These are phyloP conservation scores for Carex kokanica DNA, from an alignment of 176 grass and related monocot genomes.

Conservation along the genomic window DNA sequence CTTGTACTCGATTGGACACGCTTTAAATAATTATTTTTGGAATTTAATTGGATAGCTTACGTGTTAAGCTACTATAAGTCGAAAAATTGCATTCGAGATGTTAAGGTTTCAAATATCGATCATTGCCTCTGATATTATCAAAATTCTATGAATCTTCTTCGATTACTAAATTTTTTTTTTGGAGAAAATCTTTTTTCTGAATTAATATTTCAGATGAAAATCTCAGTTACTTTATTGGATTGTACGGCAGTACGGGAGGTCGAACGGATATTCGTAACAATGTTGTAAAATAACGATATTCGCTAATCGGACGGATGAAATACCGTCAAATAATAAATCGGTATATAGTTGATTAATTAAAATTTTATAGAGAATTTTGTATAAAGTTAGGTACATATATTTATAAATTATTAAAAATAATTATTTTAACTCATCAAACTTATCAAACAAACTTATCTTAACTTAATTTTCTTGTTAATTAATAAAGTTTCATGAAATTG, in stretches of 20 bases:
- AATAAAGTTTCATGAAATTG: too few relatives aligned
- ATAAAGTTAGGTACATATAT: too few relatives aligned
- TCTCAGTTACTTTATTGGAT: background rate
- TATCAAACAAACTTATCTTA: too few relatives aligned
- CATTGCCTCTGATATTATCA: background rate
- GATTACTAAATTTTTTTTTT: background rate
- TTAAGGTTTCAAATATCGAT: background rate
- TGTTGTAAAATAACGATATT: too few relatives aligned
- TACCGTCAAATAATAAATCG: too few relatives aligned
- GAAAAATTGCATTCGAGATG: background rate
- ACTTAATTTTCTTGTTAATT: too few relatives aligned
- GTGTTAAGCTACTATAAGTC: background rate
- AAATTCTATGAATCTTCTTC: background rate
- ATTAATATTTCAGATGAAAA: background rate
- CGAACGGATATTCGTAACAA: too few relatives aligned
- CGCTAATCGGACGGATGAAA: too few relatives aligned
- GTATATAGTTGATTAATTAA: too few relatives aligned
- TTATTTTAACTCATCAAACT: too few relatives aligned
- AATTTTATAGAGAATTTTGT: too few relatives aligned
- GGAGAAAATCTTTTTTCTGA: background rate
- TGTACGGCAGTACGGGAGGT: background rate
- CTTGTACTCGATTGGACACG: background rate
- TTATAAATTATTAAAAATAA: too few relatives aligned
- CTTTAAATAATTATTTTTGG: background rate
- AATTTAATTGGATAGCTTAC: background rate